Evolutionary conservation across 2,329 filamentous ascomycete genomes (phyloP).

Genomic region (Pseudogymnoascus sp.): DNA sequence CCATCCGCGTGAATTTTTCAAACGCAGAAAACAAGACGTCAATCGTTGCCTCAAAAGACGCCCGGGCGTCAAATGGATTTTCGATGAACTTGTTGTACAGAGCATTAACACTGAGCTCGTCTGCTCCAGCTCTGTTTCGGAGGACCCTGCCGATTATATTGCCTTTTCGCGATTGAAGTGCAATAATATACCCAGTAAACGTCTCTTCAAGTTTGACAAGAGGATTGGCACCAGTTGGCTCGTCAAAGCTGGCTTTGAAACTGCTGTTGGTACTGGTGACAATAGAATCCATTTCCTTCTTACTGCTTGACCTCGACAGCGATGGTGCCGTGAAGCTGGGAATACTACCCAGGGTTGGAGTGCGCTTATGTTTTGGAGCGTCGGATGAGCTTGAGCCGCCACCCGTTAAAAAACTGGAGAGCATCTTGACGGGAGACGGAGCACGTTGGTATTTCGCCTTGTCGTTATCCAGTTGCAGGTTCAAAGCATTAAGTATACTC

Average conservation of each 20-base stretch:
- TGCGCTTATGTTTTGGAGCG: constrained; percentile 25
- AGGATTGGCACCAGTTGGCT: constrained; percentile 53
- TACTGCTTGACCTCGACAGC: constrained; percentile 24
- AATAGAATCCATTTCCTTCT: constrained; percentile 14
- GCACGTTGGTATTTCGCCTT: constrained; percentile 63
- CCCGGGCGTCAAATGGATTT: constrained; percentile 69
- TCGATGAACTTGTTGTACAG: constrained; percentile 84
- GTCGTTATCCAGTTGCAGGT: constrained; percentile 53
- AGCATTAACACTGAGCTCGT: constrained; percentile 78
- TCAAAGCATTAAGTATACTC: constrained; percentile 65
- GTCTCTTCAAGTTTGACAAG: constrained; percentile 74
- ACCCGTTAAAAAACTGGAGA: constrained; percentile 72
- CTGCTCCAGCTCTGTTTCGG: constrained; percentile 59
- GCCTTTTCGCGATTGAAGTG: constrained; percentile 76
- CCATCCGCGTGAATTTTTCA: constrained; percentile 82
- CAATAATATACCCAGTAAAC: constrained; percentile 73
- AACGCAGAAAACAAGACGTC: constrained; percentile 88
- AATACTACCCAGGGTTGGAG: constrained; percentile 34
- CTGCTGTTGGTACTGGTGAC: constrained; percentile 23
- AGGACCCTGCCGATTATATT: constrained; percentile 75
- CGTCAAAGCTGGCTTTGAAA: constrained; percentile 38
- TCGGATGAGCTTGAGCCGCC: constrained; percentile 41
- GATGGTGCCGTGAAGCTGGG: constrained; percentile 32
- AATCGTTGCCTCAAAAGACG: constrained; percentile 65
- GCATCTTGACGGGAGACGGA: constrained; percentile 81